phyloP scores from a whole-genome alignment of 306 rosid species.

The Senna siamea region DNA sequence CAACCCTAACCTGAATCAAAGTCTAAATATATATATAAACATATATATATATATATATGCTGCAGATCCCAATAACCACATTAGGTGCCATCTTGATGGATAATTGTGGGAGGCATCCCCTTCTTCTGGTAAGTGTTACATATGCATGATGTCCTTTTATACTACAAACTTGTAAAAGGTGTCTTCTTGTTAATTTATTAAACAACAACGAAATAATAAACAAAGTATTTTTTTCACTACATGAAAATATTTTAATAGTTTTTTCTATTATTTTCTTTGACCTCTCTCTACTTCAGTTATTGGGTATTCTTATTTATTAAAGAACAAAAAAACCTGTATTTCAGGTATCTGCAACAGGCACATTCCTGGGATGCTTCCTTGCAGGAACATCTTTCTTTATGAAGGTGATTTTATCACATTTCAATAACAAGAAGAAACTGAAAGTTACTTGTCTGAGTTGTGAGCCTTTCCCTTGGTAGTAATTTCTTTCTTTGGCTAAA shows the following conservation, averaged over 20 bases:
- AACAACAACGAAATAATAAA: no score
- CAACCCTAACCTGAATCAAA: not conserved
- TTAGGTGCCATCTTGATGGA: slow-evolving; percentile 52
- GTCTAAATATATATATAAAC: not conserved
- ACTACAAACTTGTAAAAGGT: not conserved
- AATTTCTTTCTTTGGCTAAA: not conserved
- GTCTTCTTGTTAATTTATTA: not conserved
- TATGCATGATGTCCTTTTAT: not conserved
- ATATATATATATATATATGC: not conserved
- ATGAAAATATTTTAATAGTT: no score
- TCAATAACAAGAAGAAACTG: not conserved
- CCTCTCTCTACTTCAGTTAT: no score
- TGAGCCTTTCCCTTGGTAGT: not conserved
- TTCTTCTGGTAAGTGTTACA: slow-evolving; percentile 48
- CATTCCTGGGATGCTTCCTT: slow-evolving; percentile 54
- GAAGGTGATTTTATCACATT: slow-evolving; percentile 29
- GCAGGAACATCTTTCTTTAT: slow-evolving; percentile 57
- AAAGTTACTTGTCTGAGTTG: not conserved
- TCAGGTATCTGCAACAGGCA: slow-evolving; percentile 62
- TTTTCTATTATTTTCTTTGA: no score
- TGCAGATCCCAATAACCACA: slow-evolving; percentile 57
- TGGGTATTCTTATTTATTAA: no score
- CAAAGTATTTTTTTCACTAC: no score
- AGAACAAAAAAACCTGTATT: slow-evolving; percentile 5
- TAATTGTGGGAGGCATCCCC: slow-evolving; percentile 57